Evolutionary conservation across 2,329 filamentous ascomycete species (phyloP).

Genomic region (Tolypocladium pustulatum): DNA sequence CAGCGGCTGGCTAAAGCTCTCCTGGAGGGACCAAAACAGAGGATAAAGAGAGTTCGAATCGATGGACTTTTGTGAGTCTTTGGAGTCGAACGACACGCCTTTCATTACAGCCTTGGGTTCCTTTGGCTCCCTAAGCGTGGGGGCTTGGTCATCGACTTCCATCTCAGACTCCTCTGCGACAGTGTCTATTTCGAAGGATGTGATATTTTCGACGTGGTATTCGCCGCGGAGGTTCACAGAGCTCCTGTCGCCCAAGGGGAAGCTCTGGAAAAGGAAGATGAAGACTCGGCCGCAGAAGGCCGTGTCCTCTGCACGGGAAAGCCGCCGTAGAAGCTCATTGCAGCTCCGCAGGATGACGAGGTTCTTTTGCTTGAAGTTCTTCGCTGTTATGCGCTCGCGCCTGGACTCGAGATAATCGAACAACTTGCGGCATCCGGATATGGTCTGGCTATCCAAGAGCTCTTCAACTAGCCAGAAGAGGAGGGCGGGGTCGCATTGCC

Average conservation of each 20-base stretch:
- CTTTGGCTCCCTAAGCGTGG: slow-evolving; percentile 20
- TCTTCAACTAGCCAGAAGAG: slow-evolving; percentile 90
- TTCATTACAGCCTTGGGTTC: slow-evolving; percentile 23
- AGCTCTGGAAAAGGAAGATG: slow-evolving; percentile 97
- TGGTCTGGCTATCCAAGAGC: slow-evolving; percentile 90
- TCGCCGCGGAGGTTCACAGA: slow-evolving; percentile 94
- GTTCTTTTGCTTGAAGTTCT: slow-evolving; percentile 72
- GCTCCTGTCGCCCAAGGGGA: slow-evolving; percentile 91
- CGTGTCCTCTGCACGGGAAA: slow-evolving; percentile 94
- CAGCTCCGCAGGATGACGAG: slow-evolving; percentile 86
- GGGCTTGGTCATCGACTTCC: slow-evolving; percentile 51
- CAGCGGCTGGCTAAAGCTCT: slow-evolving; percentile 84
- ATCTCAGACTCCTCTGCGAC: slow-evolving; percentile 32
- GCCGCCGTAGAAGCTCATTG: slow-evolving; percentile 84
- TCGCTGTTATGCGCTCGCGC: slow-evolving; percentile 75
- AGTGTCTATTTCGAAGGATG: slow-evolving; percentile 54
- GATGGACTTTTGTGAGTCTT: slow-evolving; percentile 40
- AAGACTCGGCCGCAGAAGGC: slow-evolving; percentile 96
- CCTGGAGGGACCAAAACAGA: slow-evolving; percentile 87
- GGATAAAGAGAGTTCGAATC: slow-evolving; percentile 72
- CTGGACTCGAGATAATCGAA: slow-evolving; percentile 95
- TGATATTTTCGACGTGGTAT: slow-evolving; percentile 92
- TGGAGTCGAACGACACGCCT: slow-evolving; percentile 28
- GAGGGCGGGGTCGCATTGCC: slow-evolving; percentile 66
- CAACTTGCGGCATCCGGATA: slow-evolving; percentile 78